phyloP scores from a whole-genome alignment of 2,329 filamentous ascomycete species.

The Scytalidium sp. region DNA sequence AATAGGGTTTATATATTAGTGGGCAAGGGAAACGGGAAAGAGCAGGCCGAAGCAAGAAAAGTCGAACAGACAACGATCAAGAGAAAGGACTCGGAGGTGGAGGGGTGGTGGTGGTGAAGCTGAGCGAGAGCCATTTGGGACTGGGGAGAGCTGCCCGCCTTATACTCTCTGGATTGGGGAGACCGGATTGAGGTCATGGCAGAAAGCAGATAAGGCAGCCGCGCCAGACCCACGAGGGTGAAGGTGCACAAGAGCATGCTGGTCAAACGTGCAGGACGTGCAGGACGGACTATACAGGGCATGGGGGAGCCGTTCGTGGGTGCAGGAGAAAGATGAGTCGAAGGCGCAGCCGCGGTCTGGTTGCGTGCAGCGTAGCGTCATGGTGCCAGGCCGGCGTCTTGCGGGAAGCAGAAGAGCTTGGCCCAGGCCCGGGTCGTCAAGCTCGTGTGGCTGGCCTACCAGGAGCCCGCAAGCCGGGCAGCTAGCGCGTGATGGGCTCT shows the following conservation, averaged over 20 bases:
- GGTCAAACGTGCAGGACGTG: slow-evolving; percentile 24
- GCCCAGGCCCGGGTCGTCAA: not conserved
- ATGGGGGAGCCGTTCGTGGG: slow-evolving; percentile 13
- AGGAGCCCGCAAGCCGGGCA: not conserved
- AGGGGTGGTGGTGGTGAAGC: slow-evolving; percentile 13
- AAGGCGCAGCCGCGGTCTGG: slow-evolving; percentile 13
- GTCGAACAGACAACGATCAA: slow-evolving; percentile 20
- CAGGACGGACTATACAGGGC: slow-evolving; percentile 14
- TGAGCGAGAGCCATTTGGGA: slow-evolving; percentile 27
- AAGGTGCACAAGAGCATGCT: slow-evolving; percentile 23
- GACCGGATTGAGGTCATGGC: slow-evolving; percentile 11
- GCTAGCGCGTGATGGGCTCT: not conserved
- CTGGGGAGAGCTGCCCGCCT: slow-evolving; percentile 26
- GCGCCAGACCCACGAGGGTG: slow-evolving; percentile 13
- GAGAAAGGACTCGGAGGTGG: slow-evolving; percentile 1
- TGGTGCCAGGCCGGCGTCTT: not conserved
- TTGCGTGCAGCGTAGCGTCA: not conserved
- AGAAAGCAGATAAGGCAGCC: slow-evolving; percentile 24
- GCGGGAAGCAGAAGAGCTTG: not conserved
- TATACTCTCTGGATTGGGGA: slow-evolving; percentile 22
- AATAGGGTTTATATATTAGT: no score
- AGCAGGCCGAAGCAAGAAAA: slow-evolving; percentile 21
- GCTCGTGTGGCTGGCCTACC: slow-evolving; percentile 11
- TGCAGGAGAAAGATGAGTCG: slow-evolving; percentile 18
- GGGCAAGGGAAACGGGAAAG: slow-evolving; percentile 11